Evolutionary conservation across 345 rosid genomes (phyloP).

Genomic region (Clausena lansium): DNA sequence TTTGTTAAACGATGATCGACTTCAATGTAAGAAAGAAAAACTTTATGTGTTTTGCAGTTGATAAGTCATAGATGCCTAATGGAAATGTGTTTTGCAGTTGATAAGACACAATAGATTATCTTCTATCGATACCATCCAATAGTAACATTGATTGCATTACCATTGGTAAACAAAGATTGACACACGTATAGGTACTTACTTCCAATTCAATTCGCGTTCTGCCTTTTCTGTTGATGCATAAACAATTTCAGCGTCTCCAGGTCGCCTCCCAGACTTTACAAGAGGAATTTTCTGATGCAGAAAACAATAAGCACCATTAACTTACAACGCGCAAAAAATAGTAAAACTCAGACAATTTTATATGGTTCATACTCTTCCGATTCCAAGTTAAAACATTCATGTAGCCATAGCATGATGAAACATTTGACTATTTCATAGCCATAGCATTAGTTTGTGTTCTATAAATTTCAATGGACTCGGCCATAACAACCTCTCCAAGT

Average conservation of each 20-base stretch:
- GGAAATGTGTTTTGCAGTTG: neutral
- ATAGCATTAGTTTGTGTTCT: neutral
- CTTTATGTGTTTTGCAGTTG: too few relatives aligned
- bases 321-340: neutral
- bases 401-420: neutral
- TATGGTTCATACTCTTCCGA: neutral
- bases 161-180: neutral
- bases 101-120: neutral
- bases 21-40: neutral
- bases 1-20: neutral
- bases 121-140: too few relatives aligned
- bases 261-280: slow-evolving; percentile 63
- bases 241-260: slow-evolving; percentile 87
- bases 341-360: neutral
- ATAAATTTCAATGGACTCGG: neutral
- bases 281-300: slow-evolving; percentile 72
- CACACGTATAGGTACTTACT: slow-evolving; percentile 45
- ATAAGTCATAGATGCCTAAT: neutral
- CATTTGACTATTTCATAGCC: neutral
- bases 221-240: slow-evolving; percentile 88
- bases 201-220: slow-evolving; percentile 78
- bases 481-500: neutral
- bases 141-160: neutral
- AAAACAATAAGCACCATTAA: neutral
- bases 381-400: neutral